Conservation (phyloP, 2,329 filamentous ascomycete genomes). For the Leptoxyphium fumago region DNA sequence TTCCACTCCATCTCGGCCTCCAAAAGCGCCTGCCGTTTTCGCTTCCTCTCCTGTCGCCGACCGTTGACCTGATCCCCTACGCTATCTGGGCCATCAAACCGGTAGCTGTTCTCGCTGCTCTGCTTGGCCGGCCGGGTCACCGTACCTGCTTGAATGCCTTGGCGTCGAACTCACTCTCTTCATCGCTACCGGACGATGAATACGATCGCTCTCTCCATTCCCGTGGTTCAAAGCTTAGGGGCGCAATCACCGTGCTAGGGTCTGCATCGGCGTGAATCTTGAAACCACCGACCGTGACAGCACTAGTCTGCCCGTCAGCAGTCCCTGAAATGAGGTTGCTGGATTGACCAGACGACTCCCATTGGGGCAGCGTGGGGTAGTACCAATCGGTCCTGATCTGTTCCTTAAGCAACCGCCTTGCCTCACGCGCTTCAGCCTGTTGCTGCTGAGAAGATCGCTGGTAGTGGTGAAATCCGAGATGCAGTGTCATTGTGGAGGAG, state of each 20-base stretch:
- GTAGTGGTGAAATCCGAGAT: slow-evolving; percentile 12
- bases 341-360: slow-evolving; percentile 3
- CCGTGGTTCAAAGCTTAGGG: slow-evolving; percentile 20
- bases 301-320: neutral
- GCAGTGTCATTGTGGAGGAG: slow-evolving; percentile 13
- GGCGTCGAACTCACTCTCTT: slow-evolving; percentile 10
- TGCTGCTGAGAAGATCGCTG: slow-evolving; percentile 16
- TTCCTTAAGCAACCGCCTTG: slow-evolving; percentile 26
- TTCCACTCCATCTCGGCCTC: slow-evolving; percentile 50
- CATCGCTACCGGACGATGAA: slow-evolving; percentile 20
- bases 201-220: slow-evolving; percentile 31
- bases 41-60: slow-evolving; percentile 18
- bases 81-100: slow-evolving; percentile 31
- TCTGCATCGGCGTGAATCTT: slow-evolving; percentile 10
- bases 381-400: slow-evolving; percentile 32
- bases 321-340: neutral
- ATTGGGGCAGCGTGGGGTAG: slow-evolving; percentile 23
- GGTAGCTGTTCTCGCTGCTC: slow-evolving; percentile 17
- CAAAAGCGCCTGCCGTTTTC: slow-evolving; percentile 22
- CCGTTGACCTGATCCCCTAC: slow-evolving; percentile 23
- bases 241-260: slow-evolving; percentile 8
- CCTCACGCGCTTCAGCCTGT: slow-evolving; percentile 27
- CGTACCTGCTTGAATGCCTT: slow-evolving; percentile 3
- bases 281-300: slow-evolving; percentile 15
- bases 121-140: slow-evolving; percentile 3